phyloP scores from a whole-genome alignment of 345 rosid genomes.

The Crucihimalaya himalaica region DNA sequence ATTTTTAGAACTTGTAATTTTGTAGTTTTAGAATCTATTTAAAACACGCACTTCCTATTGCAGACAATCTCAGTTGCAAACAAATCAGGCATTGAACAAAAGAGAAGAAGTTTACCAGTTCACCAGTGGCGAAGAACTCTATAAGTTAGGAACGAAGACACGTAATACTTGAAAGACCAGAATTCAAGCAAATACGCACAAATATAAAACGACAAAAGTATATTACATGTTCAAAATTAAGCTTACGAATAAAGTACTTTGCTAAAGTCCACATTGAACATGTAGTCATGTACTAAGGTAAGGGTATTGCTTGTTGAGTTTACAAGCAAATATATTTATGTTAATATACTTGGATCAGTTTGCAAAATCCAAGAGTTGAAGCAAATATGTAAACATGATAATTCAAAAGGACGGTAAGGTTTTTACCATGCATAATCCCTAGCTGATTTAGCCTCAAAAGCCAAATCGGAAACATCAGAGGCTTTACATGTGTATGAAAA shows the following conservation, averaged over 20 bases:
- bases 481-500: conserved; percentile 30
- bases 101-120: conserved; percentile 58
- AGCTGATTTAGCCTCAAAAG: conserved; percentile 77
- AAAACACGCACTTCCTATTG: conserved; percentile 87
- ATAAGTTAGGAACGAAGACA: conserved; percentile 58
- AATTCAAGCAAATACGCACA: background rate
- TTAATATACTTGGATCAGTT: background rate
- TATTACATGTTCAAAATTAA: background rate
- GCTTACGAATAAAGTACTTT: conserved; percentile 4
- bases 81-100: conserved; percentile 14
- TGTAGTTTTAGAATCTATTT: too few species aligned
- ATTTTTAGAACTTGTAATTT: too few species aligned
- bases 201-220: too few species aligned
- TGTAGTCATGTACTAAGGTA: background rate
- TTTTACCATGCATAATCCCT: conserved; percentile 78
- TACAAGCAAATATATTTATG: conserved; percentile 1
- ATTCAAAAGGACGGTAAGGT: conserved; percentile 18
- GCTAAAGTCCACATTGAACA: background rate
- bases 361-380: conserved; percentile 6
- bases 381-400: background rate
- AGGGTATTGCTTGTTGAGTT: background rate
- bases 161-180: conserved; percentile 67
- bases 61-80: conserved; percentile 26
- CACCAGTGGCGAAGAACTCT: conserved; percentile 61
- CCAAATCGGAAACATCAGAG: conserved; percentile 57